Evolutionary conservation across 1,284 basidiomycete genomes (phyloP).

Genomic region (Leccinum solheimii): DNA sequence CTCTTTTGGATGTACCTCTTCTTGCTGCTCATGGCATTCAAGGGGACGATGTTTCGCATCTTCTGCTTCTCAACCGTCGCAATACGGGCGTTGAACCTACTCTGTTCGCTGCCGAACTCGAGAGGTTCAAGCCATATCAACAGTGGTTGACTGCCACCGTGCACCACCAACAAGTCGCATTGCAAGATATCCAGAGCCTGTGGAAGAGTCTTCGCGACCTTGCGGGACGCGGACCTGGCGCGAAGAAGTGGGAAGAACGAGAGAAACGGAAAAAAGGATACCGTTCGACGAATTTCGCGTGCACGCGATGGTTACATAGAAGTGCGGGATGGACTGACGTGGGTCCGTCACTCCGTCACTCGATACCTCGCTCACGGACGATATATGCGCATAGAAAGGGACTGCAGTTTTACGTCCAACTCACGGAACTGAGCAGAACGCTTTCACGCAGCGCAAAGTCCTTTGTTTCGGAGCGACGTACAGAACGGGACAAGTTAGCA

Average conservation of each 20-base stretch:
- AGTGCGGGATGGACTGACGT: constrained; percentile 82
- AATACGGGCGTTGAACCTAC: constrained; percentile 83
- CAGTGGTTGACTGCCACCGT: constrained; percentile 76
- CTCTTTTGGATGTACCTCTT: not conserved
- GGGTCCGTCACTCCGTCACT: constrained; percentile 36
- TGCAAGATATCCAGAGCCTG: constrained; percentile 71
- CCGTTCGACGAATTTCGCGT: constrained; percentile 67
- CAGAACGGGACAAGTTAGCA: constrained; percentile 71
- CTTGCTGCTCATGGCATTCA: constrained; percentile 35
- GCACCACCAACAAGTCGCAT: constrained; percentile 69
- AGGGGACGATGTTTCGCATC: constrained; percentile 94
- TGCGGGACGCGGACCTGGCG: constrained; percentile 67
- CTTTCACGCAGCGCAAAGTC: constrained; percentile 62
- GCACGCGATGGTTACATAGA: constrained; percentile 86
- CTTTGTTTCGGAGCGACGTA: constrained; percentile 66
- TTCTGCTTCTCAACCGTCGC: constrained; percentile 89
- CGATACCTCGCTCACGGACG: constrained; percentile 8
- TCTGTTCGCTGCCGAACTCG: constrained; percentile 91
- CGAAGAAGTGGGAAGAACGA: constrained; percentile 77
- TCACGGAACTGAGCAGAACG: constrained; percentile 65
- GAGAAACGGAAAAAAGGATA: constrained; percentile 75
- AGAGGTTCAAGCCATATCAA: constrained; percentile 94
- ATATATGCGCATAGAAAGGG: constrained; percentile 62
- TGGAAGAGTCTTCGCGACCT: constrained; percentile 75
- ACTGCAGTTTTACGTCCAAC: constrained; percentile 82